These are phyloP conservation scores for Phyllosticta capitalensis DNA, from an alignment of 2,329 filamentous ascomycete genomes.

Conservation along the genomic window DNA sequence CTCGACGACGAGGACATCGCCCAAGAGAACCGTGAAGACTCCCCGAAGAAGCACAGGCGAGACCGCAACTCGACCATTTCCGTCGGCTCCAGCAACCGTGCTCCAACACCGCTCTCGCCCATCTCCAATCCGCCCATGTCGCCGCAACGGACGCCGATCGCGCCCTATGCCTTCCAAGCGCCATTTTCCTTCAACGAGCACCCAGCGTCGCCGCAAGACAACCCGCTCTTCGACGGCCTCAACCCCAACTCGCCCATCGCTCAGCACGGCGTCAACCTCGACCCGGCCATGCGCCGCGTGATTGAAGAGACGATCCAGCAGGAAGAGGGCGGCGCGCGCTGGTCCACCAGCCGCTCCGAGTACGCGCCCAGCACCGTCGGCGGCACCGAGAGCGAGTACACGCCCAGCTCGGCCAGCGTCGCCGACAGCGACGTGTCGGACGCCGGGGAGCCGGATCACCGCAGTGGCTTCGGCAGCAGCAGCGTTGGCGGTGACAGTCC, in stretches of 20 bases:
- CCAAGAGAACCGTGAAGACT: neutral
- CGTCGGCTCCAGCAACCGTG: conserved; percentile 1
- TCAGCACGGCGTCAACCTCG: neutral
- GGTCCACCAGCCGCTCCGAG: conserved; percentile 7
- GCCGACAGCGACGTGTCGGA: conserved; percentile 3
- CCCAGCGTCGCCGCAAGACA: neutral
- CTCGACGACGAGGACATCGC: no score
- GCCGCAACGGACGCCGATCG: neutral
- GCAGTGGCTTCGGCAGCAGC: neutral
- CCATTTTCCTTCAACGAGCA: neutral
- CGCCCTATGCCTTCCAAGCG: neutral
- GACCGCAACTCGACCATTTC: conserved; percentile 10
- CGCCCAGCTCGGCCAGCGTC: conserved; percentile 2
- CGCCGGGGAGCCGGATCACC: neutral
- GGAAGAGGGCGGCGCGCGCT: conserved; percentile 7
- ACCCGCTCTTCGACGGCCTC: neutral
- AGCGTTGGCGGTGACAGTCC: neutral
- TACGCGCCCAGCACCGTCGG: conserved; percentile 8
- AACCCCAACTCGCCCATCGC: neutral
- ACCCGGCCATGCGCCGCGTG: conserved; percentile 2
- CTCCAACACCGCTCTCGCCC: conserved; percentile 6
- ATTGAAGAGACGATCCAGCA: conserved; percentile 6
- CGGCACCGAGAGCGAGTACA: conserved; percentile 8
- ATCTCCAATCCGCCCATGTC: neutral
- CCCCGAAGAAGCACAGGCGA: conserved; percentile 1